These are phyloP conservation scores for Camellia sinensis DNA, from an alignment of 148 eudicot species.

Conservation along the genomic window DNA sequence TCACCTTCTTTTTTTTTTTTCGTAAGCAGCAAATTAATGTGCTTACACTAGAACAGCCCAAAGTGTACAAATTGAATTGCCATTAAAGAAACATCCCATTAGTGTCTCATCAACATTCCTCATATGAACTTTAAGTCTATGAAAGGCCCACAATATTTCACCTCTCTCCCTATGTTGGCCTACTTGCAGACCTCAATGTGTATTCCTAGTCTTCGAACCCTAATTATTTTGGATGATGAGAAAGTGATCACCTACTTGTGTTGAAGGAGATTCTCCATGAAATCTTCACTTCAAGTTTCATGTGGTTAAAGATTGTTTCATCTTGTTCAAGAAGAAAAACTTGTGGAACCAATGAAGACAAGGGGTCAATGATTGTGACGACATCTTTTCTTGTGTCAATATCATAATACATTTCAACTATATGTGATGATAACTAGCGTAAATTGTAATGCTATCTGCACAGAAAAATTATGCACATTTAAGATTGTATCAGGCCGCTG, in stretches of 20 bases:
- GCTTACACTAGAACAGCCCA: background rate
- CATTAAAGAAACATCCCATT: slow-evolving; percentile 13
- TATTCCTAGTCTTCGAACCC: background rate
- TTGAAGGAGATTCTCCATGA: too few relatives aligned
- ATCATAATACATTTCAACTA: background rate
- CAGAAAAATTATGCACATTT: too few relatives aligned
- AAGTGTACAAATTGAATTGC: background rate
- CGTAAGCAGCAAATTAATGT: background rate
- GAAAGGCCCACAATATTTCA: background rate
- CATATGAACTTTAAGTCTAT: background rate
- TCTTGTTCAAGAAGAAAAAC: background rate
- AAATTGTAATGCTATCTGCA: too few relatives aligned
- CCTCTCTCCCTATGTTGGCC: background rate
- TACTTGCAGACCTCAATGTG: too few relatives aligned
- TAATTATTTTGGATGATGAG: too few relatives aligned
- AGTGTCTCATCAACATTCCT: slow-evolving; percentile 1
- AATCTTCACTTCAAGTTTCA: background rate
- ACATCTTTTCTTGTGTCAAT: background rate
- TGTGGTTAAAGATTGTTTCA: background rate
- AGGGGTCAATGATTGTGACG: background rate
- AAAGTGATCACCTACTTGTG: too few relatives aligned
- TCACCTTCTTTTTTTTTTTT: background rate
- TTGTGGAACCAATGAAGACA: background rate
- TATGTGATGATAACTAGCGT: slow-evolving; percentile 2
- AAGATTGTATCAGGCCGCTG: too few relatives aligned